These are phyloP conservation scores for Ilyonectria mors-panacis DNA, from an alignment of 2,329 filamentous ascomycete genomes.

Conservation along the genomic window DNA sequence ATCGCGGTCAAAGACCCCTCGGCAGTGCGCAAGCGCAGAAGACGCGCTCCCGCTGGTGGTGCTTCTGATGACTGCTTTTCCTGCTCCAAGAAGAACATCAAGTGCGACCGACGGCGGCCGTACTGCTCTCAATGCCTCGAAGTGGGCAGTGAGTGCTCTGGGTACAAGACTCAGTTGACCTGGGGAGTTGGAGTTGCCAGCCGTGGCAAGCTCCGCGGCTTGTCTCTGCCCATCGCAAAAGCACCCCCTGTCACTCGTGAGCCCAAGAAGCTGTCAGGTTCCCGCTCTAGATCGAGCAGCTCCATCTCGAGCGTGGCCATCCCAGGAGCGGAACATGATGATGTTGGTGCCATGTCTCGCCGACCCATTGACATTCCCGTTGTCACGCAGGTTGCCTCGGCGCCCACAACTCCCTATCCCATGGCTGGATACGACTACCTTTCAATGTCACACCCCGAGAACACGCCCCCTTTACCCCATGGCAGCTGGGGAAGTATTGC, in stretches of 20 bases:
- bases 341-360: constrained; percentile 49
- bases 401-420: constrained; percentile 60
- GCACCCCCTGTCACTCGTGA: constrained; percentile 67
- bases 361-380: constrained; percentile 56
- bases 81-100: constrained; percentile 85
- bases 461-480: constrained; percentile 57
- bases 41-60: constrained; percentile 89
- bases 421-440: constrained; percentile 63
- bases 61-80: constrained; percentile 96
- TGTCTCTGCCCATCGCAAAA: constrained; percentile 81
- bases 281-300: constrained; percentile 60
- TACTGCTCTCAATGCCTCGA: constrained; percentile 97
- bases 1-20: constrained; percentile 65
- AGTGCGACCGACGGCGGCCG: constrained; percentile 91
- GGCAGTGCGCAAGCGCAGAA: constrained; percentile 79
- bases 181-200: constrained; percentile 98
- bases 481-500: constrained; percentile 63
- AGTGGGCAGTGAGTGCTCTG: constrained; percentile 91
- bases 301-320: constrained; percentile 53
- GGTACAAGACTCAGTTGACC: constrained; percentile 96
- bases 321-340: constrained; percentile 52
- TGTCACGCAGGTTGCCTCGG: constrained; percentile 55
- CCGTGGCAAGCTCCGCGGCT: constrained; percentile 91
- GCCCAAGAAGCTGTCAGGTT: constrained; percentile 62
- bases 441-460: constrained; percentile 65